phyloP scores from a whole-genome alignment of 495 filamentous ascomycete species.

The Annulohypoxylon nitens region DNA sequence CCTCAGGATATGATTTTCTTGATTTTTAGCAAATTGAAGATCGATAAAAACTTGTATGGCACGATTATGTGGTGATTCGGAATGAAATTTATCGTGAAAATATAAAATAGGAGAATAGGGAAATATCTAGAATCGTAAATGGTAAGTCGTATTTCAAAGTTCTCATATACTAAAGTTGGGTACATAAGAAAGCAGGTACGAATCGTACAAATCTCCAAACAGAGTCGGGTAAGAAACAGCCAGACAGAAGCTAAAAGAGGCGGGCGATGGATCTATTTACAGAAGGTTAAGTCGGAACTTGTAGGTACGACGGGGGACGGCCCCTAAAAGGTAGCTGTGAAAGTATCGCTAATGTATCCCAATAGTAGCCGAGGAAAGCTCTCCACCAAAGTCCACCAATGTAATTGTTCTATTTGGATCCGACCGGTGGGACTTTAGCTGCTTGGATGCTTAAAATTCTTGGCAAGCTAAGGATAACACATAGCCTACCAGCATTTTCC shows the following conservation, averaged over 20 bases:
- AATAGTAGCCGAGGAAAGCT: conserved; percentile 27
- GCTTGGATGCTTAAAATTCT: conserved; percentile 12
- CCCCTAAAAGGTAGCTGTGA: conserved; percentile 41
- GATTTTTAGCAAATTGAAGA: neutral
- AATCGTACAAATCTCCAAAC: neutral
- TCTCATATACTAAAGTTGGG: neutral
- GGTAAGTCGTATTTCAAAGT: neutral
- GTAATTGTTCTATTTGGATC: conserved; percentile 15
- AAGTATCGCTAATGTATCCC: conserved; percentile 36
- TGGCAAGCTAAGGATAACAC: conserved; percentile 17
- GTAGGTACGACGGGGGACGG: conserved; percentile 41
- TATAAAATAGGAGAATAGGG: conserved; percentile 5
- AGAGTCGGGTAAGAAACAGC: conserved; percentile 5
- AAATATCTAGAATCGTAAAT: neutral
- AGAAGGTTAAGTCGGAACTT: conserved; percentile 39
- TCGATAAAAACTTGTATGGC: conserved; percentile 15
- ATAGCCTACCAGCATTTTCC: conserved; percentile 31
- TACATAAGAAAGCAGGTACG: neutral
- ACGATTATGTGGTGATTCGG: conserved; percentile 6
- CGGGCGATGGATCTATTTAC: conserved; percentile 38
- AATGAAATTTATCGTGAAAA: neutral
- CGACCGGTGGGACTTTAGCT: conserved; percentile 36
- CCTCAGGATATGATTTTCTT: conserved; percentile 17
- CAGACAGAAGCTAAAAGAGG: conserved; percentile 9
- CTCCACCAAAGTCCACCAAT: conserved; percentile 43